Conservation (phyloP, 1,284 basidiomycete genomes). For the Leccinum fuscescens region DNA sequence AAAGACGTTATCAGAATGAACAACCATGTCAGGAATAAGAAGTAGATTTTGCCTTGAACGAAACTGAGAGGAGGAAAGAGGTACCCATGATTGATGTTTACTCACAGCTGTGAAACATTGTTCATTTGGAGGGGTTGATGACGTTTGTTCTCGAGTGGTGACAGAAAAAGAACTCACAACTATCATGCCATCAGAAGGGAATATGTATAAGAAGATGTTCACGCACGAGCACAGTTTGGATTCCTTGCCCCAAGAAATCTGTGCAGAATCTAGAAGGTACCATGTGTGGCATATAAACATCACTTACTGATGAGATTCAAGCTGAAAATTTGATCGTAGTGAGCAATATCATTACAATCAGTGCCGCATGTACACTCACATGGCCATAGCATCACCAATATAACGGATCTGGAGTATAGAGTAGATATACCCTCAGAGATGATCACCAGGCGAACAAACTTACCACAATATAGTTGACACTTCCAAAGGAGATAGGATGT, state of each 20-base stretch:
- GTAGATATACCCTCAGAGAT: not conserved
- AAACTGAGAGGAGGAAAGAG: not conserved
- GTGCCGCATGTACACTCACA: not conserved
- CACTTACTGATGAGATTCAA: not conserved
- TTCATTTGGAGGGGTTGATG: not conserved
- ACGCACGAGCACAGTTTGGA: not conserved
- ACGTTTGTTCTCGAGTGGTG: too few species aligned
- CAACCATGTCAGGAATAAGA: constrained; percentile 5
- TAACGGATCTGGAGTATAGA: not conserved
- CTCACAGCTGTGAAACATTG: not conserved
- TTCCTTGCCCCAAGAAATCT: not conserved
- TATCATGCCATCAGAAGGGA: not conserved
- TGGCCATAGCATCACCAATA: not conserved
- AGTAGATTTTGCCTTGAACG: constrained; percentile 9
- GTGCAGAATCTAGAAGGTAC: not conserved
- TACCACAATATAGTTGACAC: not conserved
- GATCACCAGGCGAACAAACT: not conserved
- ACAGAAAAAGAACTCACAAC: not conserved
- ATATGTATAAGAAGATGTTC: not conserved
- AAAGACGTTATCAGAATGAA: constrained; percentile 1
- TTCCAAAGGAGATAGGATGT: not conserved
- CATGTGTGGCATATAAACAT: not conserved
- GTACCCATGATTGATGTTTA: not conserved
- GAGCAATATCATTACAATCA: not conserved
- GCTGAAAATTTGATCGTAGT: not conserved